Evolutionary conservation across 441 rosid species (phyloP), one percentile per base, ranked within the genome.

Genomic region (Corymbia citriodora): DNA sequence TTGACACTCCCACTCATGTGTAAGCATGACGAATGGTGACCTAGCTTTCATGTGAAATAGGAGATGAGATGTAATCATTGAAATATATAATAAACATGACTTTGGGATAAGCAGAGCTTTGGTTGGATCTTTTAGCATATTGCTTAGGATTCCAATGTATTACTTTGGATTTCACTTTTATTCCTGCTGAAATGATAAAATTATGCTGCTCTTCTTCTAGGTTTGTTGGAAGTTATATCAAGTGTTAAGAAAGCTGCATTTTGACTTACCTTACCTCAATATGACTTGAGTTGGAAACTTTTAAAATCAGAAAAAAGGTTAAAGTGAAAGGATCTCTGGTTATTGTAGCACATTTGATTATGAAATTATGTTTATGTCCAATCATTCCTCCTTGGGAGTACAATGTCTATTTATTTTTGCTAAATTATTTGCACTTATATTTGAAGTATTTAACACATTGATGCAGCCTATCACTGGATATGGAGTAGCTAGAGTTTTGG

Each of bases 331-430:
- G 83, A 29, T 74, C 85, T 45, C 52, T 72, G 50, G 29, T 40
- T 2, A 21, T 12, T 74, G 50, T 74, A 74, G 52, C 17, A 3
- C 25, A 40, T 74, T 6, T 23, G 10, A 74, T 25, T 23, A 45
- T 21, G 85, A 23, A 40, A 40, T 40, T 40, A 16, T 74, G 50
- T 21, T 74, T 29, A 7, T 29, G 72, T 29, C 33, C 72, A 29
- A 74, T 12, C 85, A 40, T 36, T 74, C 29, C 52, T 40, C 40
- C 85, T 74, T 74, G n/a, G n/a, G 29, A 27, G n/a, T 65, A 55
- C 89, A 92, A 40, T 90, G 92, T 90, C 94, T 93, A 11, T 23
- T 40, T 40, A 8, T 21, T 50, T 40, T 40, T 74, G 45, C 45
- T 40, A 40, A 40, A 40, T 40, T 40, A 40, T 40, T 4, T 40